A percentile compares a stretch with the other conserved stretches of the same genome.
Evolutionary conservation across 345 rosid genomes (phyloP).

Genomic region (Eucalyptus polyanthemos): DNA sequence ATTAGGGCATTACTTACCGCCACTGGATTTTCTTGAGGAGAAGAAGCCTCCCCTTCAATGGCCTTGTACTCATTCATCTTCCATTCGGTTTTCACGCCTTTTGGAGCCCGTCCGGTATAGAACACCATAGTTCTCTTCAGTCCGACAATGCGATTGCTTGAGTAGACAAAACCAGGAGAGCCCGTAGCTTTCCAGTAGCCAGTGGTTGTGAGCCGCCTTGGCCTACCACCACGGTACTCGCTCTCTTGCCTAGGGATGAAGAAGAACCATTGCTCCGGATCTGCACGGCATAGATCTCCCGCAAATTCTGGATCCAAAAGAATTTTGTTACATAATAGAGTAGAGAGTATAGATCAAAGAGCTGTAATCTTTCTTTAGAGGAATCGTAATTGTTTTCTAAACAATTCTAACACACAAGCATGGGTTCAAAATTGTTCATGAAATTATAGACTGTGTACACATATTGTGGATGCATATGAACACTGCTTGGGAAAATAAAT

Average conservation of each 20-base stretch:
- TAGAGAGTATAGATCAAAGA: background rate
- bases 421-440: background rate
- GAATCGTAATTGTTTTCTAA: background rate
- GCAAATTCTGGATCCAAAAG: constrained; percentile 13
- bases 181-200: constrained; percentile 50
- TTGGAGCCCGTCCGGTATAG: constrained; percentile 35
- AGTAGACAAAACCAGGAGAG: constrained; percentile 23
- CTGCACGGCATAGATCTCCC: constrained; percentile 8
- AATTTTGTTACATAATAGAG: background rate
- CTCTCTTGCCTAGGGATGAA: constrained; percentile 29
- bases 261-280: constrained; percentile 41
- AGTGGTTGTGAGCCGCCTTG: constrained; percentile 17
- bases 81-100: constrained; percentile 32
- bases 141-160: constrained; percentile 11
- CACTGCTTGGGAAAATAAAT: background rate
- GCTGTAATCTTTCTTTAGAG: background rate
- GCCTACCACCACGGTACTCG: constrained; percentile 31
- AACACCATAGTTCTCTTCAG: constrained; percentile 37
- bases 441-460: background rate
- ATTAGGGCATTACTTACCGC: background rate
- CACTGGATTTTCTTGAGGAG: background rate
- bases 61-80: constrained; percentile 36
- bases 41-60: constrained; percentile 2
- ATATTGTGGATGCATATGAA: background rate
- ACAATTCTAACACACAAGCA: background rate